Conservation (phyloP, 495 filamentous ascomycete genomes). For the Apiosordaria backusii region DNA sequence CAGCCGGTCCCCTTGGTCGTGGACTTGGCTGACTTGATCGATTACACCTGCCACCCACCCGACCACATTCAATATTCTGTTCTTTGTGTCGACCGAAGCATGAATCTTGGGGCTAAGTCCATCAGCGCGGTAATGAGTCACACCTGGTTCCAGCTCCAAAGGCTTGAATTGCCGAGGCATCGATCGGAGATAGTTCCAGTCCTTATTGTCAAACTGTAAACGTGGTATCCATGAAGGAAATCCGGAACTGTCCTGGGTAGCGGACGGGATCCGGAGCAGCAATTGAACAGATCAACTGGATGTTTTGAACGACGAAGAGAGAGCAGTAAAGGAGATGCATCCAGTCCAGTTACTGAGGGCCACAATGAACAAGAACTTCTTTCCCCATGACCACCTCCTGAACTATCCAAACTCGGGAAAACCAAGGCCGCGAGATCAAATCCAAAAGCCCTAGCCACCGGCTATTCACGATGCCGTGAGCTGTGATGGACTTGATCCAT, state of each 20-base stretch:
- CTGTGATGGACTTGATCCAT: slow-evolving; percentile 1
- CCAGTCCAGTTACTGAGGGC: background rate
- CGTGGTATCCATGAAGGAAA: slow-evolving; percentile 3
- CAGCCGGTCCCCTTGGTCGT: too few relatives aligned
- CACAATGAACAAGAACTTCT: background rate
- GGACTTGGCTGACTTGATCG: background rate
- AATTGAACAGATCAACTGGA: background rate
- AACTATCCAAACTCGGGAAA: slow-evolving; percentile 8
- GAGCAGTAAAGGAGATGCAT: slow-evolving; percentile 6
- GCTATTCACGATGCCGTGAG: background rate
- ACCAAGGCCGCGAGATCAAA: slow-evolving; percentile 3
- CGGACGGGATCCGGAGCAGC: background rate
- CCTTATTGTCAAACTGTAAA: too few relatives aligned
- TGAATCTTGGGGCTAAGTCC: too few relatives aligned
- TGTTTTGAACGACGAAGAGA: background rate
- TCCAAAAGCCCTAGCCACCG: background rate
- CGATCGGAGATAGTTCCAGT: too few relatives aligned
- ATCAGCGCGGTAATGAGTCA: too few relatives aligned
- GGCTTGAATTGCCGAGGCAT: too few relatives aligned
- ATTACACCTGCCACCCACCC: background rate
- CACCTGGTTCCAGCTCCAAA: too few relatives aligned
- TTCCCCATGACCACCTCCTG: slow-evolving; percentile 11
- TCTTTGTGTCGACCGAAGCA: too few relatives aligned
- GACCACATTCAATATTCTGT: too few relatives aligned
- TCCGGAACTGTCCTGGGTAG: background rate